Base-by-base conservation (phyloP, 2,329 filamentous ascomycete genomes). In the Albophoma yamanashiensis region DNA sequence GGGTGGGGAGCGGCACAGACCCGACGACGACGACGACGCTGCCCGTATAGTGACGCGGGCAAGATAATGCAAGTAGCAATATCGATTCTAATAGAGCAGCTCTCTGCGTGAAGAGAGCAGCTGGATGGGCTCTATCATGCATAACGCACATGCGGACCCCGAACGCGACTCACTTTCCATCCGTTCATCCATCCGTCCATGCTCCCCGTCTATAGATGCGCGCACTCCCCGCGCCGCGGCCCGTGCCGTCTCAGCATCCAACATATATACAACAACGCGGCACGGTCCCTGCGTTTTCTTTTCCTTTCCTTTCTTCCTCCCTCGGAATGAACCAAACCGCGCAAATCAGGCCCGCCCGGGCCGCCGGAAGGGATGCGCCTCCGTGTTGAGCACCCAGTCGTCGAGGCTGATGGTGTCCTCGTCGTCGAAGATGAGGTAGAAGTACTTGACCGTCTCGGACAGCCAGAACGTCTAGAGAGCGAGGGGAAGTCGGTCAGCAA, bases 401-500 rank as follows among this genome's bases (percentile, higher is more conserved):
- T 92, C 88, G 67, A 92, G 73, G 71, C 81, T 88, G 38, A 89
- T 76, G 27, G 85, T 68, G 15, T 80, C 76, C 3, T 85, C 81
- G 59, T 88, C 82, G 55, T 82, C 84, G 65, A 89, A 92, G 22
- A 89, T 81, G 60, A 91, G 73, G 66, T 88, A 92, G 62, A 91
- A 91, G 67, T 91, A 91, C 73, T 91, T 92, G 64, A 90, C 73
- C 47, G 88, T 92, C 76, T 92, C 88, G 3, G 85, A 85, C 66
- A 89, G 77, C 86, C 89, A 92, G 68, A 90, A 91, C 59, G 79
- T 81, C 76, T 79, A 56, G 25, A 47, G 27, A 31, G 27, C 27
- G 27, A 31, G 3, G 6, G 3, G 6, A 34, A 11, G 7, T 31
- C 27, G 34, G 17, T 58, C 25, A 60, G 60, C 55, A 56, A 36